Evolutionary conservation across 495 filamentous ascomycete genomes (phyloP), one percentile per base, ranked within the genome.

Genomic region (Podospora australis): DNA sequence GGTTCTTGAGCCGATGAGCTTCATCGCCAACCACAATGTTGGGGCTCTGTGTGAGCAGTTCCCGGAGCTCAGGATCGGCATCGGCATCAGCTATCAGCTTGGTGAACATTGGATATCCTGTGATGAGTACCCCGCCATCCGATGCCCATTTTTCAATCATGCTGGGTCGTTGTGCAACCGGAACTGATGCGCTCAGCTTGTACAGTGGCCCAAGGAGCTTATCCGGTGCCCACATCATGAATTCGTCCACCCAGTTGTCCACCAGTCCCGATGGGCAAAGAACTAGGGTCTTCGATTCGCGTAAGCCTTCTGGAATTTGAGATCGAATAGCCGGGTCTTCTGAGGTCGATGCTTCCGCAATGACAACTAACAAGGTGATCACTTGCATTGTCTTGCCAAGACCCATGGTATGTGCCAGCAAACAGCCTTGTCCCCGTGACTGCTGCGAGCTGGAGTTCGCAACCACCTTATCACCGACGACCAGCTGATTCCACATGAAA

Each of bases 361-460:
- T 79, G 13, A 88, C 84, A 3, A 84, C 72, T 2, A 96, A 73
- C 29, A 96, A 65, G 0, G 88, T 83, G 51, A 96, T 88, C 2
- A 79, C 78, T 68, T 96, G 91, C 79, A 95, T 86, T 0, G 91
- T 95, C 65, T 97, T 97, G 11, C 90, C 90, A 13, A 97, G 65
- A 2, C 90, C 90, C 91, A 95, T 95, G 1, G 87, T 88, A 60
- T 96, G 90, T 2, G 90, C 88, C 23, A 97, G 75, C 2, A 96
- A 70, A 56, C 88, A 94, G 5, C 90, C 90, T 60, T 86, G 80
- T n/a, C n/a, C n/a, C n/a, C n/a, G n/a, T n/a, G n/a, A n/a, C n/a
- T n/a, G n/a, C 20, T 69, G 69, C 3, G 58, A 61, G 24, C 73
- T 71, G 13, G 73, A 73, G 17, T 63, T 56, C 21, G n/a, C n/a